Evolutionary conservation across 1,139 yeast species (phyloP), one percentile per base, ranked within the genome.

Genomic region (Magnusiomyces magnusii): DNA sequence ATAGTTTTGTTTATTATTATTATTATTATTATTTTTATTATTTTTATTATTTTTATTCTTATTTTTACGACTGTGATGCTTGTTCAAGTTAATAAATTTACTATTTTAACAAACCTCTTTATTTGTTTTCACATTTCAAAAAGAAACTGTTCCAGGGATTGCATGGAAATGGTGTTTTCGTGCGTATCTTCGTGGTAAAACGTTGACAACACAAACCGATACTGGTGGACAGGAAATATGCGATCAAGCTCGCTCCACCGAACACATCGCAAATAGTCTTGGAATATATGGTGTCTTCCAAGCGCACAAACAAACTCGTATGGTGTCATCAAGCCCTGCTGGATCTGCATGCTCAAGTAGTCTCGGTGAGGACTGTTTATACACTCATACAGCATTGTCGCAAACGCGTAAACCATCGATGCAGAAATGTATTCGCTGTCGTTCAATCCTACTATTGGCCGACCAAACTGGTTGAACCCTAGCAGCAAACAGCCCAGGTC

Each of bases 321-420:
- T n/a, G 53, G 53, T 2, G 53, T 51, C 42, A 51, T 28, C 13
- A 31, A 25, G 7, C 42, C 42, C 9, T n/a, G 17, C 10, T 31
- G 24, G 27, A 51, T 51, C 10, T 31, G 25, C 2, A 13, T 17
- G 27, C 42, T 51, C 2, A 51, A 17, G 10, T n/a, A 13, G 25
- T 51, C 27, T 3, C 53, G 23, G 25, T 51, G 31, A 17, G 53
- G 53, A 17, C 53, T 51, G 42, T 51, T 51, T 41, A 51, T 51
- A 21, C 53, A 51, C 31, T 51, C 53, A 34, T 51, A 51, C 41
- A 51, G 41, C 53, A 51, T 51, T 7, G 53, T 51, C 2, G 53
- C 53, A 51, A 51, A 51, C 2, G 53, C 23, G 31, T 31, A 51
- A 31, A 51, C 53, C 53, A 51, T 51, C 2, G 53, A 31, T 17